phyloP scores from a whole-genome alignment of 179 eudicot genomes.

The Amaranthus tricolor region DNA sequence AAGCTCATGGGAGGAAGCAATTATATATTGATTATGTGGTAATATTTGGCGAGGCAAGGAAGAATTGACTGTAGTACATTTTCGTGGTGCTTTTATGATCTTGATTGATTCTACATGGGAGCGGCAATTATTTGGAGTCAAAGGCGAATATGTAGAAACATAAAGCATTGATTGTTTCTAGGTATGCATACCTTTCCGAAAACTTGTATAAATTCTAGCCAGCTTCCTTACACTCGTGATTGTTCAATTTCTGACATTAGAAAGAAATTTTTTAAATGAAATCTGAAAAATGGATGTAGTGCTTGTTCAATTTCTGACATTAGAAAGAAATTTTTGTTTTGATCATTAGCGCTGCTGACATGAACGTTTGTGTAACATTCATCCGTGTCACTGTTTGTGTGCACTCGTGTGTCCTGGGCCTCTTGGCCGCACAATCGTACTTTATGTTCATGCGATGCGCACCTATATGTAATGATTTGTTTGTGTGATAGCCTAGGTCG shows the following conservation, averaged over 20 bases:
- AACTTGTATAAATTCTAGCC: constrained; percentile 20
- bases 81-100: constrained; percentile 11
- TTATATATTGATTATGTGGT: background rate
- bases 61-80: constrained; percentile 1
- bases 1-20: constrained; percentile 13
- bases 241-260: too few relatives aligned
- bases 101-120: constrained; percentile 7
- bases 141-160: constrained; percentile 6
- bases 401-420: background rate
- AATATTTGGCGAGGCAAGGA: background rate
- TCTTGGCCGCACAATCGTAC: background rate
- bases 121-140: constrained; percentile 7
- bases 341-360: background rate
- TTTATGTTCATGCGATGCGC: background rate
- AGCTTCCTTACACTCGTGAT: too few relatives aligned
- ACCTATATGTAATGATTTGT: background rate
- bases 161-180: constrained; percentile 16
- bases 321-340: background rate
- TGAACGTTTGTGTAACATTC: background rate
- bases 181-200: constrained; percentile 21
- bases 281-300: constrained; percentile 4
- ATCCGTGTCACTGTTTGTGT: background rate
- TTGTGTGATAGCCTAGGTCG: background rate
- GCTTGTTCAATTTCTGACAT: constrained; percentile 5
- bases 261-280: background rate